Conservation (phyloP, 257 asterid species). For the Nicotiana benthamiana region DNA sequence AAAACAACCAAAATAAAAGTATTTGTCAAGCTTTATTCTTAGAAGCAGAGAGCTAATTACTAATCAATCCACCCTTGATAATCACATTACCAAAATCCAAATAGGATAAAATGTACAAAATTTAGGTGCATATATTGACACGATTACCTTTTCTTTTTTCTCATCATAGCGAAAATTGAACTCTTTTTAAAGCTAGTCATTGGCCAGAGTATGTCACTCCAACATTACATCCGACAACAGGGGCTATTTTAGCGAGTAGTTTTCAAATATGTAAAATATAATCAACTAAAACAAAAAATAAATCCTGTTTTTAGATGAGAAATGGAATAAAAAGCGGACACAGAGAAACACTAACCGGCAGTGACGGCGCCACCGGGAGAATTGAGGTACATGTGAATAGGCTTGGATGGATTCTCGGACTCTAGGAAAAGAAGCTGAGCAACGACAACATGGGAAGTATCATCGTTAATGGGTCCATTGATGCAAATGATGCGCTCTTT, state of each 20-base stretch:
- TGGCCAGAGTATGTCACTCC: background rate
- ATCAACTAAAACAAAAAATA: too few species aligned
- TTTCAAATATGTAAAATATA: too few species aligned
- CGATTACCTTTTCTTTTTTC: background rate
- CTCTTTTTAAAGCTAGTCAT: background rate
- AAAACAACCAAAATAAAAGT: background rate
- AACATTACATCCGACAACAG: too few species aligned
- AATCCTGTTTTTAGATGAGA: background rate
- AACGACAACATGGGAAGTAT: conserved; percentile 83
- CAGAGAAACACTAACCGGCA: conserved; percentile 42
- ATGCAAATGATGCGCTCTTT: conserved; percentile 92
- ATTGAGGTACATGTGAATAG: conserved; percentile 85
- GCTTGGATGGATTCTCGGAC: conserved; percentile 84
- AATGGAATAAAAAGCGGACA: background rate
- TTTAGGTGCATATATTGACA: background rate
- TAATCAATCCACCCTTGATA: background rate
- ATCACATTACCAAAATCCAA: background rate
- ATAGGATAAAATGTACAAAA: background rate
- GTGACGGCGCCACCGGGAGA: conserved; percentile 94
- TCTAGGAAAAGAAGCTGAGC: conserved; percentile 94
- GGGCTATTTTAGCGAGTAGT: too few species aligned
- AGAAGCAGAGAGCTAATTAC: background rate
- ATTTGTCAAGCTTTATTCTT: background rate
- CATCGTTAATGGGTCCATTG: conserved; percentile 80
- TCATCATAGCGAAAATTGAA: background rate